Percentiles rank a stretch among this genome's conserved stretches.
These are phyloP conservation scores for Wickerhamomyces sp. DNA, from an alignment of 1,139 yeast genomes.

Conservation along the genomic window DNA sequence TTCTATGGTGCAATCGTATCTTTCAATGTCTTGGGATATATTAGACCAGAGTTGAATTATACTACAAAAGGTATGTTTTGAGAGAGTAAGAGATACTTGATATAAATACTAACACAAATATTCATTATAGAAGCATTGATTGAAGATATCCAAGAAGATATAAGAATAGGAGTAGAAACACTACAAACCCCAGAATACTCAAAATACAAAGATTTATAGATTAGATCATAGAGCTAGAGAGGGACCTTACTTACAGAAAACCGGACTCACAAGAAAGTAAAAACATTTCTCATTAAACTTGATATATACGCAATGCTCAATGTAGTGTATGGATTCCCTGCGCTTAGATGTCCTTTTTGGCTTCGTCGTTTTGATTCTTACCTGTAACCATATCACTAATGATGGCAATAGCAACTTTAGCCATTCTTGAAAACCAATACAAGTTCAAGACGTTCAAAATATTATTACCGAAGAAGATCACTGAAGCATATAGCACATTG, in stretches of 20 bases:
- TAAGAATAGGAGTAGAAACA: conserved; percentile 54
- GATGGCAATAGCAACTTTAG: conserved; percentile 50
- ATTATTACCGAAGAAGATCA: conserved; percentile 58
- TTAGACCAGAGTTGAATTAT: conserved; percentile 87
- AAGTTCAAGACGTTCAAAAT: conserved; percentile 65
- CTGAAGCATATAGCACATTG: conserved; percentile 38
- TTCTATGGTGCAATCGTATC: conserved; percentile 82
- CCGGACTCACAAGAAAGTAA: too few species aligned
- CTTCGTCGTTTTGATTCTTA: conserved; percentile 18
- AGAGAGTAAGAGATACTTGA: too few species aligned
- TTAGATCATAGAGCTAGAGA: not conserved
- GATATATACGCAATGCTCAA: too few species aligned
- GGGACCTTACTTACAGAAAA: too few species aligned
- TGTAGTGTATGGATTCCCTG: not conserved
- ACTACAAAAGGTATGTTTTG: conserved; percentile 49
- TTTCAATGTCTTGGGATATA: conserved; percentile 75
- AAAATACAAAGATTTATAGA: conserved; percentile 14
- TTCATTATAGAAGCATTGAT: conserved; percentile 64
- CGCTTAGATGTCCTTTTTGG: conserved; percentile 21
- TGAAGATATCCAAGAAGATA: conserved; percentile 78
- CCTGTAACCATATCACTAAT: conserved; percentile 21
- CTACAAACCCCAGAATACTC: conserved; percentile 35
- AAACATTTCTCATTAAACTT: too few species aligned
- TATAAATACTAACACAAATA: conserved; percentile 4
- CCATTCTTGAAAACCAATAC: conserved; percentile 82